These are phyloP conservation scores for Eucalyptus leucophloia DNA, from an alignment of 345 rosid species.

Conservation along the genomic window DNA sequence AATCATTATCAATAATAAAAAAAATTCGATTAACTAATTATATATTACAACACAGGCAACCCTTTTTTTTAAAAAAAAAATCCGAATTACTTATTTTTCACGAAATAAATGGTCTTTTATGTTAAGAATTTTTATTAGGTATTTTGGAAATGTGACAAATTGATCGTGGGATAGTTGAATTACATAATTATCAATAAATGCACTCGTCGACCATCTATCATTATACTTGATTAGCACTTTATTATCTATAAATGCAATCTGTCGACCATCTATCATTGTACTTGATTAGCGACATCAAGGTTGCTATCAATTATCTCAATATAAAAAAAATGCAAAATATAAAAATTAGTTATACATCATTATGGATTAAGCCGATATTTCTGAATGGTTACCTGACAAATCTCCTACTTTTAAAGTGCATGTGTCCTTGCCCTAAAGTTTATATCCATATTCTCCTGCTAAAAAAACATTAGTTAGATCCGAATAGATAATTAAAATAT, in stretches of 20 bases:
- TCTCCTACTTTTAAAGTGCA: background rate
- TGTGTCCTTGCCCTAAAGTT: background rate
- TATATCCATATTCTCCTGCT: background rate
- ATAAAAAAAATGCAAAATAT: background rate
- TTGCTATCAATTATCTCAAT: background rate
- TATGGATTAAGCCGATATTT: background rate
- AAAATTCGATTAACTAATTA: background rate
- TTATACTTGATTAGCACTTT: background rate
- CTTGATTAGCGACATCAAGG: background rate
- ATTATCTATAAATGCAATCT: background rate
- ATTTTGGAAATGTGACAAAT: background rate
- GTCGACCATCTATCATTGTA: background rate
- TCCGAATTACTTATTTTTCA: background rate
- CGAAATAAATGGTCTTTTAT: background rate
- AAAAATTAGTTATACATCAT: background rate
- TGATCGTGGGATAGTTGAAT: background rate
- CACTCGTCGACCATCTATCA: background rate
- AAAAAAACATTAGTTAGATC: background rate
- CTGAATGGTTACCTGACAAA: background rate
- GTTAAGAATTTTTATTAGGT: background rate
- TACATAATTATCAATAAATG: background rate
- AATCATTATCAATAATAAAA: background rate
- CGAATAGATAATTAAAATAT: background rate
- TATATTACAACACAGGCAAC: background rate
- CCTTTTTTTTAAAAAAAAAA: background rate